These are phyloP conservation scores for Neurospora sp. DNA, from an alignment of 495 filamentous ascomycete species.

Conservation along the genomic window DNA sequence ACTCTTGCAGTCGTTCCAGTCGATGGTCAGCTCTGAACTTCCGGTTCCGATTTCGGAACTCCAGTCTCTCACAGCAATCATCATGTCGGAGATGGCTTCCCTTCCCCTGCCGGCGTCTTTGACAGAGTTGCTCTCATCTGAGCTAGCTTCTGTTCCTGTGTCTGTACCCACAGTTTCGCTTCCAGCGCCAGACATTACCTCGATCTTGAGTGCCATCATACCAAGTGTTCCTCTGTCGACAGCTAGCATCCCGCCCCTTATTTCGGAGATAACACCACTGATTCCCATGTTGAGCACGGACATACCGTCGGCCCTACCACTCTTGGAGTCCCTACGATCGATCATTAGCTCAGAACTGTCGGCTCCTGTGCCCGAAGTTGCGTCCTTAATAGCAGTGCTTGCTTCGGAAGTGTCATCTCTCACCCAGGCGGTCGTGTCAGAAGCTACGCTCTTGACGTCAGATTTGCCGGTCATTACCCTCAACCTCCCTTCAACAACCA, in stretches of 20 bases:
- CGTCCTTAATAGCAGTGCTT: constrained; percentile 1
- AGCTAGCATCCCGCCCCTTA: background rate
- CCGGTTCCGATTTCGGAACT: background rate
- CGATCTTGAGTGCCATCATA: background rate
- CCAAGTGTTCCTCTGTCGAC: background rate
- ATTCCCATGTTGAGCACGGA: constrained; percentile 1
- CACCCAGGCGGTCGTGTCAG: background rate
- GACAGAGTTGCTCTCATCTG: background rate
- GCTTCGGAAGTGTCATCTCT: constrained; percentile 3
- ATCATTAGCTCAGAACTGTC: constrained; percentile 5
- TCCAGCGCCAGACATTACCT: background rate
- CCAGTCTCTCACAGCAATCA: background rate
- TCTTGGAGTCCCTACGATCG: constrained; percentile 3
- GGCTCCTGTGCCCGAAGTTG: background rate
- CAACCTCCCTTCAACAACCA: constrained; percentile 1
- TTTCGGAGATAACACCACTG: background rate
- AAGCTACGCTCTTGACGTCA: background rate
- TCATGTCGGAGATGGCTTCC: constrained; percentile 2
- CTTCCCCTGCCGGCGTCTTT: constrained; percentile 1
- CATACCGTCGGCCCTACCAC: constrained; percentile 1
- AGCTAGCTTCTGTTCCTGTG: background rate
- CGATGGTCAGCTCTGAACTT: constrained; percentile 7
- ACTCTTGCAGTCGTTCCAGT: constrained; percentile 4
- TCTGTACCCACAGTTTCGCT: background rate
- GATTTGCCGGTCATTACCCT: constrained; percentile 6